phyloP scores from a whole-genome alignment of 192 early-diverging fungal species.

The Rhizophlyctis rosea region DNA sequence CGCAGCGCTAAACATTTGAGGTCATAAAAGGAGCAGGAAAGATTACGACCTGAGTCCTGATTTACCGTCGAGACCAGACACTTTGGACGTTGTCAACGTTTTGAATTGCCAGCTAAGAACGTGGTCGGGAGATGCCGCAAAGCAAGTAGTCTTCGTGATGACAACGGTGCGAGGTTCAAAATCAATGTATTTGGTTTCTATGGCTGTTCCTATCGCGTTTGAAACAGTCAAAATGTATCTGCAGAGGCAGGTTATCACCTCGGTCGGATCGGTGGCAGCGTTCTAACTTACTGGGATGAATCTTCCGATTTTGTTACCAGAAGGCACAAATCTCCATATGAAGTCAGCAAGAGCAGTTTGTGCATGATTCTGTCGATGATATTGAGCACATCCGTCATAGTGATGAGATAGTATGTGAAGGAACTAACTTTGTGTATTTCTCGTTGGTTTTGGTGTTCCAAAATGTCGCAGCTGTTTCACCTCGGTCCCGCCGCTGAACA shows the following conservation, averaged over 20 bases:
- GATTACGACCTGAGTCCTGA: constrained; percentile 10
- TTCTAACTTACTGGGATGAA: constrained; percentile 5
- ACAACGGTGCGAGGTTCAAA: constrained; percentile 45
- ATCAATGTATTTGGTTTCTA: constrained; percentile 50
- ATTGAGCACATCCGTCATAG: background rate
- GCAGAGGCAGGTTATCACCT: background rate
- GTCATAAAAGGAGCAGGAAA: constrained; percentile 11
- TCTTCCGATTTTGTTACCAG: constrained; percentile 44
- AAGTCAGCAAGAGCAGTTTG: constrained; percentile 39
- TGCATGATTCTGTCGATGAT: constrained; percentile 28
- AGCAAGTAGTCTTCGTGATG: constrained; percentile 44
- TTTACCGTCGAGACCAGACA: constrained; percentile 37
- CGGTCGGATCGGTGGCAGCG: too few species aligned
- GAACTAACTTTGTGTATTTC: constrained; percentile 43
- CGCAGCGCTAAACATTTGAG: constrained; percentile 26
- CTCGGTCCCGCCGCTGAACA: constrained; percentile 36
- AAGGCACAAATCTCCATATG: constrained; percentile 47
- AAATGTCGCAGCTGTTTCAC: constrained; percentile 44
- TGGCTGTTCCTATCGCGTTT: constrained; percentile 56
- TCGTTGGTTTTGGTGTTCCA: constrained; percentile 60
- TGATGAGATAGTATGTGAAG: background rate
- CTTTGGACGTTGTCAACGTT: constrained; percentile 29
- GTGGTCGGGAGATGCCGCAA: constrained; percentile 42
- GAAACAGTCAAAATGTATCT: constrained; percentile 46
- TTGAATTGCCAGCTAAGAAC: constrained; percentile 53